Conservation (phyloP, 1,284 basidiomycete species). For the Chalciporus sp. region DNA sequence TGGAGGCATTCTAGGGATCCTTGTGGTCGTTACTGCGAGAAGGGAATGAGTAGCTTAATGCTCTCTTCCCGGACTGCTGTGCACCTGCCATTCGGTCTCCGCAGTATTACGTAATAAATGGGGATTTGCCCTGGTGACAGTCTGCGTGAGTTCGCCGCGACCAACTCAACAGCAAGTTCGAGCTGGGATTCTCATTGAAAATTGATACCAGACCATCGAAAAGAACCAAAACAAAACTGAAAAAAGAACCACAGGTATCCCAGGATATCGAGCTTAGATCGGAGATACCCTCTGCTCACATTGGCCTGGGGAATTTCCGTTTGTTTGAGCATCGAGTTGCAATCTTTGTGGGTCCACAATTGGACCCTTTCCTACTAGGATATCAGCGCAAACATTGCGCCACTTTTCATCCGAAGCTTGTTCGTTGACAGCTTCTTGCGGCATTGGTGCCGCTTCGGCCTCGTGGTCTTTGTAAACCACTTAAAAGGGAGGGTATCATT, state of each 20-base stretch:
- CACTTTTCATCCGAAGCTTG: background rate
- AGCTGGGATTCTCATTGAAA: background rate
- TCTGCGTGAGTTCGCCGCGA: no score
- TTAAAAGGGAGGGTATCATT: background rate
- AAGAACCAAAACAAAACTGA: no score
- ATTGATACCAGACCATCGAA: no score
- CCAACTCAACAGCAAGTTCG: background rate
- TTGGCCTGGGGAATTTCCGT: background rate
- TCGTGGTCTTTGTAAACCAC: background rate
- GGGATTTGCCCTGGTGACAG: background rate
- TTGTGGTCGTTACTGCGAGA: background rate
- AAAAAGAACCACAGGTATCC: background rate
- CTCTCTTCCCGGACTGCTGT: background rate
- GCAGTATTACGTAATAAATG: conserved; percentile 25
- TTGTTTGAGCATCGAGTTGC: background rate
- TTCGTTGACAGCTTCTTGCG: background rate
- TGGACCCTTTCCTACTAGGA: background rate
- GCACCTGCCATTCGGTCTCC: conserved; percentile 19
- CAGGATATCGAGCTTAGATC: background rate
- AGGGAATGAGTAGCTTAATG: background rate
- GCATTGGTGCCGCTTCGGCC: conserved; percentile 1
- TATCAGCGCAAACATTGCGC: background rate
- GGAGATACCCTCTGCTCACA: background rate
- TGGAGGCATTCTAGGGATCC: conserved; percentile 62
- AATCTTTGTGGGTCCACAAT: background rate